These are phyloP conservation scores for Penicillium crustosum DNA, from an alignment of 2,329 filamentous ascomycete species.

Conservation along the genomic window DNA sequence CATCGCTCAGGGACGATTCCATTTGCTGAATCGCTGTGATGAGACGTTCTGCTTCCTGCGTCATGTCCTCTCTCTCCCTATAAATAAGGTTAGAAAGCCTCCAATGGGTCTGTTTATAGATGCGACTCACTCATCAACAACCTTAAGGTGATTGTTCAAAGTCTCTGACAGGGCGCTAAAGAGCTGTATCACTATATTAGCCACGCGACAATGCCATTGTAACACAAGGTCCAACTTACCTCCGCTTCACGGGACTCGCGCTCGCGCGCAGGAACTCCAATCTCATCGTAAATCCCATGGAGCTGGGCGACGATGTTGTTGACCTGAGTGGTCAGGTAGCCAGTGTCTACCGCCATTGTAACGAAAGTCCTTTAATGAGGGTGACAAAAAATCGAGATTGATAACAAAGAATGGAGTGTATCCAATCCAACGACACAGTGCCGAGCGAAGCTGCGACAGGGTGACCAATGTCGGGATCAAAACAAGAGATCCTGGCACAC, in stretches of 20 bases:
- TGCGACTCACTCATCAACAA: constrained; percentile 65
- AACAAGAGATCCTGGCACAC: constrained; percentile 20
- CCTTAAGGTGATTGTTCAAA: constrained; percentile 81
- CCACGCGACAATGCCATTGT: not conserved
- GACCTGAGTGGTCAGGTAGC: constrained; percentile 91
- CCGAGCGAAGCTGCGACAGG: constrained; percentile 17
- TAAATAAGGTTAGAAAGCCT: constrained; percentile 13
- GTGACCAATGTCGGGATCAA: constrained; percentile 18
- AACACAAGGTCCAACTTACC: constrained; percentile 55
- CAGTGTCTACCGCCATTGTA: constrained; percentile 72
- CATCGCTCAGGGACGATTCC: constrained; percentile 83
- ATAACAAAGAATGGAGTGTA: constrained; percentile 17
- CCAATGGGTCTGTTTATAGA: constrained; percentile 2
- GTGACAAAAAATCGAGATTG: constrained; percentile 2
- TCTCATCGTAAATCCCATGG: constrained; percentile 94
- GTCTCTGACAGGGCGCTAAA: constrained; percentile 90
- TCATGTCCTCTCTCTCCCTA: constrained; percentile 82
- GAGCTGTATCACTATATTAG: constrained; percentile 56
- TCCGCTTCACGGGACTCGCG: constrained; percentile 86
- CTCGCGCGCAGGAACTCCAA: constrained; percentile 91
- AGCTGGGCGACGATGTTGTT: constrained; percentile 90
- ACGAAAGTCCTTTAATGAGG: constrained; percentile 12
- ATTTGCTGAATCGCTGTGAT: constrained; percentile 89
- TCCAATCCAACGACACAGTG: constrained; percentile 17
- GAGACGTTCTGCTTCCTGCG: constrained; percentile 83